Base-by-base conservation (phyloP, 202 grass and related monocot species). In the Elaeis oleifera region DNA sequence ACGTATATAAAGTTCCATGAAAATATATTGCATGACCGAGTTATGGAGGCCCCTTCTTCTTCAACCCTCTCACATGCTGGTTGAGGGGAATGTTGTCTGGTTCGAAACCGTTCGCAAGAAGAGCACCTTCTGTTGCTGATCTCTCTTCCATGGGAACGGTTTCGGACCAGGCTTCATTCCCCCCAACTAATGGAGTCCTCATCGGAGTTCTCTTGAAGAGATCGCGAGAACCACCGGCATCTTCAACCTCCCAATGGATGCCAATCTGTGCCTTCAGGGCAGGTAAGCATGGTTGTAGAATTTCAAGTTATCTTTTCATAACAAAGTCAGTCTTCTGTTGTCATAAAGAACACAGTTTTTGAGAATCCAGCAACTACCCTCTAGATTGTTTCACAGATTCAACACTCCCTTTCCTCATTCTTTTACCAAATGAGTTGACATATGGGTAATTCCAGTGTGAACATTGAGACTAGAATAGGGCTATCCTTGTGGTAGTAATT, bases 101-200 rank as follows among this genome's bases (percentile, higher is more conserved):
- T 87, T 70, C 68, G 90, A 96, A 88, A 65, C 20, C 28, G 50
- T 73, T 18, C 57, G 50, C 29, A 17, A 0, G 11, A 23, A 53
- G 21, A 11, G 50, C 57, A 44, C 36, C 36, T 44, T 44, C 36
- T 44, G 36, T 14, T 44, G 8, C 9, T 44, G 9, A 13, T 44
- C 36, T 13, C 36, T 44, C 36, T 14, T 44, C 36, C 9, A 13
- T 14, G 9, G 36, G 81, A 68, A 82, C 39, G 84, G 74, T 87
- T 80, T 91, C 88, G 92, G 87, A 91, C 92, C 92, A 97, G 87
- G 87, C 92, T 91, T 91, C 92, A 97, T 97, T 91, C 92, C 92
- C 87, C 92, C 77, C 82, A 91, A 86, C 92, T 89, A 74, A 67
- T 28, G 18, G 55, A 60, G 60, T 31, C 66, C 3, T 26, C 36